These are phyloP conservation scores for Paspalum notatum DNA, from an alignment of 176 grass and related monocot species.

Conservation along the genomic window DNA sequence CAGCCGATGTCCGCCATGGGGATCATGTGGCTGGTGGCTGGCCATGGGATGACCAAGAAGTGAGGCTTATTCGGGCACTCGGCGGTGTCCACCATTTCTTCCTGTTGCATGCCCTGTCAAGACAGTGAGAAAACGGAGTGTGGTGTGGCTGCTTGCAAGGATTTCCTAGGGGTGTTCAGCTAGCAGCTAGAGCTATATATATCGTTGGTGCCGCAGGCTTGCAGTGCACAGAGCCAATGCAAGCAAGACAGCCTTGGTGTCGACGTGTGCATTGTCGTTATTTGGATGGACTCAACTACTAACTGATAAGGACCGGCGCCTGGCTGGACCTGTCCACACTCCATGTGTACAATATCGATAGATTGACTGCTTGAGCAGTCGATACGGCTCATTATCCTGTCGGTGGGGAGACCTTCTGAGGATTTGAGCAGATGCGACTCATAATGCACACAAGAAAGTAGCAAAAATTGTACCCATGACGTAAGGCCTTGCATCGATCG, in stretches of 20 bases:
- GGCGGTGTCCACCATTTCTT: slow-evolving; percentile 5
- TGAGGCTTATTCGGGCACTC: slow-evolving; percentile 34
- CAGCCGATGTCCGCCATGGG: slow-evolving; percentile 65
- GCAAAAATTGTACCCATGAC: neutral
- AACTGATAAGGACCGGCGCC: neutral
- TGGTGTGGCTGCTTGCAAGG: neutral
- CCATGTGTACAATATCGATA: neutral
- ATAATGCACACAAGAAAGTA: neutral
- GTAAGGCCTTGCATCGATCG: neutral
- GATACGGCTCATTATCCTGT: neutral
- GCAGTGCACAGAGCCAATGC: slow-evolving; percentile 7
- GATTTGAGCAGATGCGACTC: neutral
- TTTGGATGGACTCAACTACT: neutral
- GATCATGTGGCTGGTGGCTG: slow-evolving; percentile 69
- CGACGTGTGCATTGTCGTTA: neutral
- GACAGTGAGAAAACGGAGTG: neutral
- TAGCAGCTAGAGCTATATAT: slow-evolving; percentile 3
- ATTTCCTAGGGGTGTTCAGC: neutral
- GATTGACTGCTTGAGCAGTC: neutral
- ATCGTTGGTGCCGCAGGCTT: neutral
- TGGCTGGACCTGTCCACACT: neutral
- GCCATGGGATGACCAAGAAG: slow-evolving; percentile 64
- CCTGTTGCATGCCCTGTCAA: too few species aligned
- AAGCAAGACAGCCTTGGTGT: neutral
- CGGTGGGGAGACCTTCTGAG: neutral